Conservation (phyloP, 306 rosid genomes). For the Geum urbanum region DNA sequence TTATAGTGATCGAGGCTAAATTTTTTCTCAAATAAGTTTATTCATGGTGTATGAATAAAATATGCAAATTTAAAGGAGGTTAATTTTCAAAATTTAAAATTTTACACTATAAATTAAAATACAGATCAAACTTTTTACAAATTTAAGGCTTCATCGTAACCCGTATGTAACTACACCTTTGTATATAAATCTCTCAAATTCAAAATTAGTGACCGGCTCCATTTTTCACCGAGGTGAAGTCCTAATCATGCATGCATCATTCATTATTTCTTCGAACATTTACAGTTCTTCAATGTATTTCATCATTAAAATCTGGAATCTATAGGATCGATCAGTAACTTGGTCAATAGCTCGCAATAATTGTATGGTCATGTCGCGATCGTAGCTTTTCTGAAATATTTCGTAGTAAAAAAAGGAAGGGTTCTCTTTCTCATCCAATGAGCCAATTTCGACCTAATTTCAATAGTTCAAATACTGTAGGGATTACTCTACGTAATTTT, state of each 20-base stretch:
- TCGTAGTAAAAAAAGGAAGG: conserved; percentile 1
- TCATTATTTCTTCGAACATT: not conserved
- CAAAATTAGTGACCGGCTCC: not conserved
- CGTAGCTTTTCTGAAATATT: conserved; percentile 8
- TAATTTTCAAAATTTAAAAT: no score
- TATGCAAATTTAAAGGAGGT: no score
- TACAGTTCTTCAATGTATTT: not conserved
- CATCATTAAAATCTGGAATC: not conserved
- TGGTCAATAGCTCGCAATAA: not conserved
- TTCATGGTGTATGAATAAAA: no score
- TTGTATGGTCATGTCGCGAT: not conserved
- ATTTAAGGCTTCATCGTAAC: no score
- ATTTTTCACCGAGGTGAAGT: not conserved
- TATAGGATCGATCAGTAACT: not conserved
- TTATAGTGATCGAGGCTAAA: no score
- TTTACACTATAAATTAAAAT: no score
- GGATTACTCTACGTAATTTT: conserved; percentile 9
- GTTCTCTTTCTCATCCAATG: no score
- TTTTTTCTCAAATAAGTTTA: no score
- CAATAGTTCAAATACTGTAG: not conserved
- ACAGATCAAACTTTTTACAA: no score
- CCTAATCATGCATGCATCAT: not conserved
- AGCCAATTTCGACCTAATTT: no score
- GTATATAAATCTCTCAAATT: no score
- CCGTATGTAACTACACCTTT: no score